Evolutionary conservation across 345 rosid genomes (phyloP).

Genomic region (Brassica nigra): DNA sequence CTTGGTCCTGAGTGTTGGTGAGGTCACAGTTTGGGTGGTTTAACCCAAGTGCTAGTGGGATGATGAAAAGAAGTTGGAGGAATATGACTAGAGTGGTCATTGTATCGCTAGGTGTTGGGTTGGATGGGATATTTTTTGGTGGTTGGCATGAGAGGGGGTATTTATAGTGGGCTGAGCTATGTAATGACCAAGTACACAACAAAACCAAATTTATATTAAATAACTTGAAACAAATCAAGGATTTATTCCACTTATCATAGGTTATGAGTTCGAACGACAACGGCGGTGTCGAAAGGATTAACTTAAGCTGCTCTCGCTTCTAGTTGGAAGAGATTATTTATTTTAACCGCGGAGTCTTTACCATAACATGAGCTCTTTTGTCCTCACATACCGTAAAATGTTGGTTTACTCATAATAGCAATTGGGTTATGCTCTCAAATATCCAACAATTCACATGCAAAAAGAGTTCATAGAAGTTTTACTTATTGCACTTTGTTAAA

Average conservation of each 20-base stretch:
- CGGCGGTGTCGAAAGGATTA: neutral
- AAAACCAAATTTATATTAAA: neutral
- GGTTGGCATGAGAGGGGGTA: constrained; percentile 26
- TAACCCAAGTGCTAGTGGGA: constrained; percentile 41
- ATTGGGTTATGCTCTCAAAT: neutral
- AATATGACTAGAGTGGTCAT: constrained; percentile 37
- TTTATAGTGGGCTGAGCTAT: constrained; percentile 34
- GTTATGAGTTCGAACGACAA: neutral
- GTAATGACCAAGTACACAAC: neutral
- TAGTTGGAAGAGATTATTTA: neutral
- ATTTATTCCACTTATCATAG: neutral
- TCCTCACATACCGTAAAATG: neutral
- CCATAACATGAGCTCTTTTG: neutral
- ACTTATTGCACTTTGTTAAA: too few species aligned
- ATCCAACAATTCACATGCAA: neutral
- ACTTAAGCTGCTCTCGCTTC: neutral
- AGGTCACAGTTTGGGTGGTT: constrained; percentile 55
- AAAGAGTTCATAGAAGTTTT: too few species aligned
- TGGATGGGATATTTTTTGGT: constrained; percentile 22
- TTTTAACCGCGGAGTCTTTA: neutral
- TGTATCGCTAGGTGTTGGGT: constrained; percentile 17
- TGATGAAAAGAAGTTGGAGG: constrained; percentile 35
- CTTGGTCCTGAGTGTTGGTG: constrained; percentile 45
- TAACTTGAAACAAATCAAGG: neutral
- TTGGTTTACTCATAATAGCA: neutral